Conservation (phyloP, 345 rosid species). For the Salix purpurea region DNA sequence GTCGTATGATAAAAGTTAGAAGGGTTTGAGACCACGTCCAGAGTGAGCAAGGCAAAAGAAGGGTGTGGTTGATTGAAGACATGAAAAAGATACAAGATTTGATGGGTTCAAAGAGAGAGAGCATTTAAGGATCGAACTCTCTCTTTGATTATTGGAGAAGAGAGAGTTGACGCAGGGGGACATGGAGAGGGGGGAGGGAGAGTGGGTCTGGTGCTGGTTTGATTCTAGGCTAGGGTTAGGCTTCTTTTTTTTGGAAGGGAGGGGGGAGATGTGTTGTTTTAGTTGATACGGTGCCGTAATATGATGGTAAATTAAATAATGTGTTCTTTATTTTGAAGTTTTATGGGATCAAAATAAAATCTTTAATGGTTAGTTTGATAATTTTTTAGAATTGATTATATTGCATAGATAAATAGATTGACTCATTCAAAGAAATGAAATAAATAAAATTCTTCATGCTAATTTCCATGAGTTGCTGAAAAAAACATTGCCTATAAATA, state of each 20-base stretch:
- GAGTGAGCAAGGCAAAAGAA: slow-evolving; percentile 38
- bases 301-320: too few relatives aligned
- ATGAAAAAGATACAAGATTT: slow-evolving; percentile 45
- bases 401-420: too few relatives aligned
- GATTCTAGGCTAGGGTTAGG: not conserved
- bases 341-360: too few relatives aligned
- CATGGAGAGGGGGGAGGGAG: slow-evolving; percentile 22
- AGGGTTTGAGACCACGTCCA: slow-evolving; percentile 40
- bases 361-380: too few relatives aligned
- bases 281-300: not conserved
- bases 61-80: slow-evolving; percentile 56
- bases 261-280: not conserved
- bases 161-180: slow-evolving; percentile 10
- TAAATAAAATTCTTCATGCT: too few relatives aligned
- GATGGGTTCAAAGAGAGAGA: slow-evolving; percentile 34
- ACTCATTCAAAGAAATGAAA: too few relatives aligned
- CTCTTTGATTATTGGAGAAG: slow-evolving; percentile 18
- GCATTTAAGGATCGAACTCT: slow-evolving; percentile 45
- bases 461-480: too few relatives aligned
- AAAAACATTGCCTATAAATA: too few relatives aligned
- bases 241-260: not conserved
- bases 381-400: too few relatives aligned
- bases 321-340: too few relatives aligned
- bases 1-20: slow-evolving; percentile 30
- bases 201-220: not conserved